phyloP scores from a whole-genome alignment of 495 filamentous ascomycete species.

The Pseudoneurospora amorphoporcata region DNA sequence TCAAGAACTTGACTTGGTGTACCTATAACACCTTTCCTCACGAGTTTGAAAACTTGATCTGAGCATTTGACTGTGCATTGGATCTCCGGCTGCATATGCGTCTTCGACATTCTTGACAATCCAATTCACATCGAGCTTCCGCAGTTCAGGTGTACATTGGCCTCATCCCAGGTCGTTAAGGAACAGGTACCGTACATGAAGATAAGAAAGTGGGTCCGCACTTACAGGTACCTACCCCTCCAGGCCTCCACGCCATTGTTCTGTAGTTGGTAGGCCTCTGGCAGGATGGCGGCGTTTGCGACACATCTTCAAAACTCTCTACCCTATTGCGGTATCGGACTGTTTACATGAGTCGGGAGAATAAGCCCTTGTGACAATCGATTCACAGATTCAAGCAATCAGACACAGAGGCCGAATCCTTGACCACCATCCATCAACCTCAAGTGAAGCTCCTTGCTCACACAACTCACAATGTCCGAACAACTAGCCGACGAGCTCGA shows the following conservation, averaged over 20 bases:
- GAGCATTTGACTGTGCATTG: not conserved
- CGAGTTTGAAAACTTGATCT: not conserved
- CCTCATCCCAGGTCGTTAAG: not conserved
- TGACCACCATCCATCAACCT: not conserved
- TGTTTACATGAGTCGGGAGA: not conserved
- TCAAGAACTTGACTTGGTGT: not conserved
- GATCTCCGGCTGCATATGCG: not conserved
- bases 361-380: not conserved
- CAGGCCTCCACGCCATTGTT: not conserved
- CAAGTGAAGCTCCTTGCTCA: not conserved
- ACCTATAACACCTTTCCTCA: not conserved
- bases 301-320: not conserved
- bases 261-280: not conserved
- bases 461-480: slow-evolving; percentile 46
- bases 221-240: not conserved
- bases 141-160: not conserved
- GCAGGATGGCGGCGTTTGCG: not conserved
- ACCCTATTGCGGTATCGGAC: not conserved
- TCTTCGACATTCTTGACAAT: not conserved
- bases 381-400: too few species aligned
- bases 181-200: not conserved
- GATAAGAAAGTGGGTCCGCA: not conserved
- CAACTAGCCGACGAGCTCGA: slow-evolving; percentile 77
- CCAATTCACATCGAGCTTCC: not conserved
- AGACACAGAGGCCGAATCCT: not conserved